These are phyloP conservation scores for Boletus eberwhitei DNA, from an alignment of 768 basidiomycete genomes.

Conservation along the genomic window DNA sequence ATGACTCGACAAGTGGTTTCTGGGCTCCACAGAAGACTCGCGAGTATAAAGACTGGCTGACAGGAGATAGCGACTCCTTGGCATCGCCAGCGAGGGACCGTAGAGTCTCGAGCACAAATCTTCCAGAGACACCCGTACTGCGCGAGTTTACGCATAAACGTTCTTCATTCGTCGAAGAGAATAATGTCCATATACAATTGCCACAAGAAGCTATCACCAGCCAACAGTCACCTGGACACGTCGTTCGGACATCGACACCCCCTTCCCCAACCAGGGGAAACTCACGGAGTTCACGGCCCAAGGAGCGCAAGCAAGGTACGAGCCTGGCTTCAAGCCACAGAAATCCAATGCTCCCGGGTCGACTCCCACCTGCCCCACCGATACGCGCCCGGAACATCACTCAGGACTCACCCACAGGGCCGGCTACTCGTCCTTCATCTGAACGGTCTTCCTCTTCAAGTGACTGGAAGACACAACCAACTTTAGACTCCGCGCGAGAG, in stretches of 20 bases:
- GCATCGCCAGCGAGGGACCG: slow-evolving; percentile 17
- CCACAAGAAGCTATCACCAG: slow-evolving; percentile 34
- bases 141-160: slow-evolving; percentile 73
- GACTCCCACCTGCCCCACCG: slow-evolving; percentile 2
- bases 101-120: slow-evolving; percentile 11
- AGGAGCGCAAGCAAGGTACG: slow-evolving; percentile 28
- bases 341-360: slow-evolving; percentile 1
- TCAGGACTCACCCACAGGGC: slow-evolving; percentile 6
- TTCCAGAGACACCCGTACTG: slow-evolving; percentile 45
- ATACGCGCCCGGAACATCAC: slow-evolving; percentile 6
- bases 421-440: slow-evolving; percentile 8
- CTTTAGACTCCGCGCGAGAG: slow-evolving; percentile 22
- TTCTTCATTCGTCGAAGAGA: slow-evolving; percentile 60
- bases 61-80: slow-evolving; percentile 56
- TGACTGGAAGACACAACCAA: slow-evolving; percentile 46
- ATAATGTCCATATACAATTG: slow-evolving; percentile 24
- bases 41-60: slow-evolving; percentile 66
- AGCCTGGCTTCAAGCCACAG: slow-evolving; percentile 10
- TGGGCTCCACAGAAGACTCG: slow-evolving; percentile 20
- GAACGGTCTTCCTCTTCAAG: slow-evolving; percentile 36
- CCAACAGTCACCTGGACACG: slow-evolving; percentile 13
- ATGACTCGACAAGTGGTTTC: slow-evolving; percentile 5
- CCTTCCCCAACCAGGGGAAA: slow-evolving; percentile 23
- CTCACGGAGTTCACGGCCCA: slow-evolving; percentile 33
- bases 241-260: slow-evolving; percentile 3